Evolutionary conservation across 2,329 filamentous ascomycete species (phyloP).

Genomic region (Chrysoporthe deuterocubensis): DNA sequence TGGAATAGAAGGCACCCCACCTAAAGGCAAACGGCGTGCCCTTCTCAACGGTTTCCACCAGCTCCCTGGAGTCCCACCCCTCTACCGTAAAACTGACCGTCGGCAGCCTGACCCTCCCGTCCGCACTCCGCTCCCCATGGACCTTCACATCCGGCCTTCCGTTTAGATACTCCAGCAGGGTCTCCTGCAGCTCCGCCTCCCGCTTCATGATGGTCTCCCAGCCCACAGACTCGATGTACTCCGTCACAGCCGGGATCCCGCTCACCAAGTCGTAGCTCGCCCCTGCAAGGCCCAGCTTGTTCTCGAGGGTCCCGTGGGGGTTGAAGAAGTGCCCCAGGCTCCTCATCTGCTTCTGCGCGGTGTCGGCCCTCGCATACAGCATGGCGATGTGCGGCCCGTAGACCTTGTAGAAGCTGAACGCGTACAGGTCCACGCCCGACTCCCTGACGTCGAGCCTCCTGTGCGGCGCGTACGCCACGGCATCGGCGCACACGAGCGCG

Average conservation of each 20-base stretch:
- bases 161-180: slow-evolving; percentile 60
- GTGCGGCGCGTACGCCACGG: slow-evolving; percentile 77
- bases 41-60: slow-evolving; percentile 62
- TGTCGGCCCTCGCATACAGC: slow-evolving; percentile 63
- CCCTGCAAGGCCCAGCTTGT: slow-evolving; percentile 71
- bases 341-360: slow-evolving; percentile 58
- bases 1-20: slow-evolving; percentile 67
- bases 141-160: slow-evolving; percentile 55
- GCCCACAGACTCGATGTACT: slow-evolving; percentile 55
- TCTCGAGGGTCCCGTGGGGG: slow-evolving; percentile 57
- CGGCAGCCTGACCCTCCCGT: slow-evolving; percentile 57
- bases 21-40: slow-evolving; percentile 60
- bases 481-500: slow-evolving; percentile 73
- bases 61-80: slow-evolving; percentile 52
- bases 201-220: slow-evolving; percentile 59
- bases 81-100: slow-evolving; percentile 66
- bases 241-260: slow-evolving; percentile 62
- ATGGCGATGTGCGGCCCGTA: slow-evolving; percentile 77
- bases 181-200: slow-evolving; percentile 59
- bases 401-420: slow-evolving; percentile 84
- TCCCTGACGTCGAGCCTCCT: slow-evolving; percentile 69
- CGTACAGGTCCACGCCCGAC: slow-evolving; percentile 75
- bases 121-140: slow-evolving; percentile 55
- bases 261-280: slow-evolving; percentile 73
- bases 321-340: slow-evolving; percentile 73